Evolutionary conservation across 192 early-diverging fungal genomes (phyloP).

Genomic region (Backusella tuberculispora): DNA sequence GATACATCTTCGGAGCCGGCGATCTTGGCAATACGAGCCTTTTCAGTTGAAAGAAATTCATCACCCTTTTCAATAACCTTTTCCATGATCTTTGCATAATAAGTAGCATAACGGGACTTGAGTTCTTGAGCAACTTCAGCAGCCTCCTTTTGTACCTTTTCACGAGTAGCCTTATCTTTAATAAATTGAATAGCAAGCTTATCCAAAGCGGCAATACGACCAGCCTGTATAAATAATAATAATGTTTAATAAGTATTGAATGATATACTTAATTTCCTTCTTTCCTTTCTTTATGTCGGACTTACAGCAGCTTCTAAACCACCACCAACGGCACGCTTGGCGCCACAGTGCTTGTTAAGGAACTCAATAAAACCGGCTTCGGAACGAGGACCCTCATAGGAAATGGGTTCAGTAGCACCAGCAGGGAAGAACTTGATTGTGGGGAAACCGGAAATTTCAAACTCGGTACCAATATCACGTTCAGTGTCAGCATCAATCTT

Average conservation of each 20-base stretch:
- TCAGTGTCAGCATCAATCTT: slow-evolving; percentile 85
- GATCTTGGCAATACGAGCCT: slow-evolving; percentile 81
- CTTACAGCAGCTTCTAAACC: slow-evolving; percentile 62
- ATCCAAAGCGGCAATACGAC: slow-evolving; percentile 64
- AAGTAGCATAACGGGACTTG: slow-evolving; percentile 65
- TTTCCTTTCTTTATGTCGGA: background rate
- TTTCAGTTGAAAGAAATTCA: slow-evolving; percentile 76
- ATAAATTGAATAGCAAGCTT: slow-evolving; percentile 63
- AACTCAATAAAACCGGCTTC: slow-evolving; percentile 78
- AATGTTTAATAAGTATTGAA: slow-evolving; percentile 11
- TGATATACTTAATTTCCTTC: slow-evolving; percentile 14
- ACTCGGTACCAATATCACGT: slow-evolving; percentile 62
- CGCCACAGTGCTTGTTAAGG: slow-evolving; percentile 85
- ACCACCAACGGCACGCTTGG: slow-evolving; percentile 75
- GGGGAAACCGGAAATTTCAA: slow-evolving; percentile 81
- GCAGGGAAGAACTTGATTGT: slow-evolving; percentile 87
- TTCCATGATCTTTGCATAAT: slow-evolving; percentile 93
- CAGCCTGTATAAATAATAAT: slow-evolving; percentile 49
- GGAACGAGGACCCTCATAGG: slow-evolving; percentile 74
- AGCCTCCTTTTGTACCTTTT: slow-evolving; percentile 38
- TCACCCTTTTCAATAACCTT: slow-evolving; percentile 72
- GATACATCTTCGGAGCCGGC: slow-evolving; percentile 68
- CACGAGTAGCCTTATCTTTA: slow-evolving; percentile 40
- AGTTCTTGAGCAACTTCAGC: slow-evolving; percentile 46
- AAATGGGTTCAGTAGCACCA: slow-evolving; percentile 62